phyloP scores from a whole-genome alignment of 345 rosid genomes.

The Populus davidiana region DNA sequence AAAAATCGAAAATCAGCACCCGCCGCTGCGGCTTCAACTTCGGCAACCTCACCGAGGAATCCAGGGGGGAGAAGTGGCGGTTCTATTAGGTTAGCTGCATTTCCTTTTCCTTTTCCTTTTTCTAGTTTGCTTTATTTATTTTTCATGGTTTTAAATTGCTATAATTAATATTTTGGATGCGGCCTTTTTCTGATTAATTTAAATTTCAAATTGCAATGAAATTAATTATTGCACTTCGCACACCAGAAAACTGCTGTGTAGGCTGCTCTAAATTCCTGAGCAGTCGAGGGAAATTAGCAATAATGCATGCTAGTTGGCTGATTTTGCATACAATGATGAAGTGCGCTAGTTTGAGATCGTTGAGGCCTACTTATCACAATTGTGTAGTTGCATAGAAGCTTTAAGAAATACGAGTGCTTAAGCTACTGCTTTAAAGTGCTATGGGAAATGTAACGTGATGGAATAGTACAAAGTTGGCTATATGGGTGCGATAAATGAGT shows the following conservation, averaged over 20 bases:
- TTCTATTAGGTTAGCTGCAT: conserved; percentile 37
- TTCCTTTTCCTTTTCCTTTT: not conserved
- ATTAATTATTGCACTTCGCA: not conserved
- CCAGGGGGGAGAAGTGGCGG: conserved; percentile 30
- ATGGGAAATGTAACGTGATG: not conserved
- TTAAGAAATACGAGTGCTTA: not conserved
- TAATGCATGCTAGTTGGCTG: not conserved
- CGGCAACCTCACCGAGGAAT: conserved; percentile 14
- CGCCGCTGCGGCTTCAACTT: conserved; percentile 3
- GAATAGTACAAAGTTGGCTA: not conserved
- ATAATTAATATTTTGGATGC: not conserved
- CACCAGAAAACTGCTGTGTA: not conserved
- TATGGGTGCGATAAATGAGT: not conserved
- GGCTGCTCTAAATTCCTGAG: not conserved
- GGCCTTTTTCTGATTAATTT: not conserved
- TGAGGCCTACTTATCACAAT: not conserved
- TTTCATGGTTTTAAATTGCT: not conserved
- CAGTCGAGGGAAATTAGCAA: not conserved
- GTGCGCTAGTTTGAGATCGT: not conserved
- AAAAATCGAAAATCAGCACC: conserved; percentile 36
- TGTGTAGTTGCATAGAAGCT: not conserved
- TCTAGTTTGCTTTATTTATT: not conserved
- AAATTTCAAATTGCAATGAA: not conserved
- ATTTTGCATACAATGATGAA: not conserved
- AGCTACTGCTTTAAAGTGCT: not conserved